These are phyloP conservation scores for Solanum hybrid DNA, from an alignment of 305 asterid genomes.

Conservation along the genomic window DNA sequence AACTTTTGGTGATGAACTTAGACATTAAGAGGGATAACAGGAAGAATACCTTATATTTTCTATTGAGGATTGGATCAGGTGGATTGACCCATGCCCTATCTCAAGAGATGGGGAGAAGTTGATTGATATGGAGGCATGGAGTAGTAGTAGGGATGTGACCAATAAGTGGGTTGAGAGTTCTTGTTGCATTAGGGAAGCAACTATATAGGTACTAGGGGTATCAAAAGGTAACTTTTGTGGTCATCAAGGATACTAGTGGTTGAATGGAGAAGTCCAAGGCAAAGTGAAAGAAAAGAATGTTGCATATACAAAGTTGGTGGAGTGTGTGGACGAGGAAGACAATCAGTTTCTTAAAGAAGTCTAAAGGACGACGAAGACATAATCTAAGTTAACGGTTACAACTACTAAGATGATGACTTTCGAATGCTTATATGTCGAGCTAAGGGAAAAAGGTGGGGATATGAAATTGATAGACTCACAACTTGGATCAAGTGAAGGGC, in stretches of 20 bases:
- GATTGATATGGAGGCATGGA: neutral
- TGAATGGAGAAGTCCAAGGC: neutral
- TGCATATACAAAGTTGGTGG: neutral
- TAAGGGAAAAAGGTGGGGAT: neutral
- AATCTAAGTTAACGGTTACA: neutral
- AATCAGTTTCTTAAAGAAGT: neutral
- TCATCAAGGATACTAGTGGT: neutral
- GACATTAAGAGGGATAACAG: neutral
- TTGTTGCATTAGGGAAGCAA: neutral
- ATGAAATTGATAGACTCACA: neutral
- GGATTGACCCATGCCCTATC: neutral
- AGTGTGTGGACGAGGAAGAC: neutral
- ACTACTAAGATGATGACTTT: neutral
- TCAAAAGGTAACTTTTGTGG: neutral
- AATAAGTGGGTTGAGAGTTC: neutral
- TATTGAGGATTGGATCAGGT: neutral
- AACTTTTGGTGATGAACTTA: neutral
- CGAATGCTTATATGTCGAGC: neutral
- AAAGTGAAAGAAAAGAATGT: neutral
- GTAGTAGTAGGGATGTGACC: neutral
- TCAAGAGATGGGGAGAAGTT: neutral
- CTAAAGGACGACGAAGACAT: neutral
- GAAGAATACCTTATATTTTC: neutral
- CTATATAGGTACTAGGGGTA: neutral
- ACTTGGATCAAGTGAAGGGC: neutral